Conservation (phyloP, 495 filamentous ascomycete genomes). For the Penicillium samsonianum region DNA sequence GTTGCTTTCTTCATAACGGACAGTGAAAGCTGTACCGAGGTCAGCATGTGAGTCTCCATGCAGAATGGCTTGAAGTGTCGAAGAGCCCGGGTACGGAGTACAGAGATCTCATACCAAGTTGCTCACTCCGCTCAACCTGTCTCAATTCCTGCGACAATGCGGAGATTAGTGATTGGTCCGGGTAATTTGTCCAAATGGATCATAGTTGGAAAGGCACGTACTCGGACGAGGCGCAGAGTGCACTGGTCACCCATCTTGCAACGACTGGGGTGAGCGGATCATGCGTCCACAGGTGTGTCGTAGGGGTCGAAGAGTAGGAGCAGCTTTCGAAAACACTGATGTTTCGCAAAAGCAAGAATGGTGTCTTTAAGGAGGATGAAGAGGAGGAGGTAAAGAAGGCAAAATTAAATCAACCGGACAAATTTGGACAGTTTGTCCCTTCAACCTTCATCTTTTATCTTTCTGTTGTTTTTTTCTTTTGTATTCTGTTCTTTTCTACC, state of each 20-base stretch:
- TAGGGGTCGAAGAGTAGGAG: not conserved
- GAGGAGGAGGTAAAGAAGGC: not conserved
- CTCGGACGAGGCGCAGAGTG: slow-evolving; percentile 21
- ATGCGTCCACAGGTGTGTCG: not conserved
- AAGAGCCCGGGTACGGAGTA: not conserved
- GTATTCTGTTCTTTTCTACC: not conserved
- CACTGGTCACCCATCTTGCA: slow-evolving; percentile 22
- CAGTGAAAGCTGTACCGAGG: slow-evolving; percentile 32
- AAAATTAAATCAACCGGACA: not conserved
- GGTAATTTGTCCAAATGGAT: not conserved
- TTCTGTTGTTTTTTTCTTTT: not conserved
- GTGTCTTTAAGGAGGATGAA: not conserved
- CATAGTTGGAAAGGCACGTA: slow-evolving; percentile 8
- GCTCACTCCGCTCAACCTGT: slow-evolving; percentile 20
- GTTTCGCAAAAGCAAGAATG: not conserved
- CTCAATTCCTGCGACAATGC: slow-evolving; percentile 16
- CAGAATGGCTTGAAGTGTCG: too few relatives aligned
- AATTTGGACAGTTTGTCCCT: not conserved
- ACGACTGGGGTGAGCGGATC: not conserved
- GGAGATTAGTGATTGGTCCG: not conserved
- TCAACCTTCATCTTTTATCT: not conserved
- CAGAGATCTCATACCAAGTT: slow-evolving; percentile 15
- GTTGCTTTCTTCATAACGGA: slow-evolving; percentile 82
- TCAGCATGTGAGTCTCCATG: slow-evolving; percentile 8
- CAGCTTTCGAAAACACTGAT: not conserved